A percentile compares a stretch with the other conserved stretches of the same genome.
phyloP scores from a whole-genome alignment of 148 eudicot genomes.

The Talinum fruticosum region DNA sequence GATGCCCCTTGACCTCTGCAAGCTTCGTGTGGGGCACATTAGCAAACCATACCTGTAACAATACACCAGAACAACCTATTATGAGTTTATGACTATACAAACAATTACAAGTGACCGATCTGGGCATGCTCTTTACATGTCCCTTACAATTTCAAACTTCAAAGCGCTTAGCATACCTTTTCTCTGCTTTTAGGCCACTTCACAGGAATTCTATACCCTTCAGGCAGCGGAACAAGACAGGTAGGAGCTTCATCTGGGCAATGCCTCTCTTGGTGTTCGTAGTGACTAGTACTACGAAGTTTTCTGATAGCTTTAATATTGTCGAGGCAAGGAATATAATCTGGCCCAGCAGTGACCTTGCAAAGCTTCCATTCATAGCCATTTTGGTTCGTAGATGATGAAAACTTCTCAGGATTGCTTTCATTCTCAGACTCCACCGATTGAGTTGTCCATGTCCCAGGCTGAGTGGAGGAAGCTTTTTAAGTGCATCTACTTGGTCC shows the following conservation, averaged over 20 bases:
- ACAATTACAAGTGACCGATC: background rate
- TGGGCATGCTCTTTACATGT: too few species aligned
- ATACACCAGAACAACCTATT: background rate
- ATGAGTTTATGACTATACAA: constrained; percentile 1
- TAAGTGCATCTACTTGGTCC: constrained; percentile 36
- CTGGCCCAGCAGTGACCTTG: constrained; percentile 67
- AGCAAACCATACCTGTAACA: constrained; percentile 55
- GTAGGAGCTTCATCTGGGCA: constrained; percentile 59
- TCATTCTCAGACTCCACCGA: constrained; percentile 47
- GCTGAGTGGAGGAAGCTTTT: constrained; percentile 32
- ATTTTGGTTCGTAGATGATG: constrained; percentile 18
- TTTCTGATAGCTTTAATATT: constrained; percentile 45
- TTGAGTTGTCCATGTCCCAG: constrained; percentile 16
- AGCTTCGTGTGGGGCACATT: constrained; percentile 69
- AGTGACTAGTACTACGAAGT: constrained; percentile 48
- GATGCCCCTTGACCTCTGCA: constrained; percentile 66
- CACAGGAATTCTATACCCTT: constrained; percentile 54
- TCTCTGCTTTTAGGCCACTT: constrained; percentile 70
- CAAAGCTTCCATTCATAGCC: constrained; percentile 43
- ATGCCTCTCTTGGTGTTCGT: constrained; percentile 64
- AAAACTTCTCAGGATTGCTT: constrained; percentile 32
- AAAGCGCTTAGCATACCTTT: constrained; percentile 38
- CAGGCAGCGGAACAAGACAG: constrained; percentile 63
- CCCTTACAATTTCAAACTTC: background rate
- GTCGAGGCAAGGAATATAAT: constrained; percentile 81